Percentiles rank a stretch among this genome's conserved stretches.
These are phyloP conservation scores for Dichotomocladium elegans DNA, from an alignment of 371 early-diverging fungal genomes.

Conservation along the genomic window DNA sequence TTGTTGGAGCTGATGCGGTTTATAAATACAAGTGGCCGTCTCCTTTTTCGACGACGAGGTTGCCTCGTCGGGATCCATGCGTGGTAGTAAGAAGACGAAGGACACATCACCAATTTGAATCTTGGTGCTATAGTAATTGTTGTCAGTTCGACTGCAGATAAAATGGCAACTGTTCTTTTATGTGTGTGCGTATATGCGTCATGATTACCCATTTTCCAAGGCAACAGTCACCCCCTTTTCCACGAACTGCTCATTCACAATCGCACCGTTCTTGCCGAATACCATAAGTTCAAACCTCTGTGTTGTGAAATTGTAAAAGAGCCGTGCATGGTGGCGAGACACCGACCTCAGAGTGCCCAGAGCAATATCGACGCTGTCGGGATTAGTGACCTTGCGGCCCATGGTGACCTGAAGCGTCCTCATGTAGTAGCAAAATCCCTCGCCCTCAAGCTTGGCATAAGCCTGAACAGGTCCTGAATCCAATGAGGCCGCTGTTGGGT, in stretches of 20 bases:
- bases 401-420: slow-evolving; percentile 70
- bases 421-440: slow-evolving; percentile 78
- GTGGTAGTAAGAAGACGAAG: slow-evolving; percentile 71
- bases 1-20: slow-evolving; percentile 34
- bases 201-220: slow-evolving; percentile 60
- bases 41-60: slow-evolving; percentile 10
- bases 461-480: slow-evolving; percentile 69
- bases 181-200: too few species aligned
- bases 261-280: slow-evolving; percentile 87
- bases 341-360: slow-evolving; percentile 81
- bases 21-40: slow-evolving; percentile 22
- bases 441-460: slow-evolving; percentile 86
- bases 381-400: slow-evolving; percentile 63
- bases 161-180: neutral
- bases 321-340: slow-evolving; percentile 76
- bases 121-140: slow-evolving; percentile 45
- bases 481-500: slow-evolving; percentile 9
- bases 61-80: slow-evolving; percentile 37
- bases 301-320: slow-evolving; percentile 80
- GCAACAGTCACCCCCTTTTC: slow-evolving; percentile 68
- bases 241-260: slow-evolving; percentile 73
- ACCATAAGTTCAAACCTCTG: slow-evolving; percentile 79
- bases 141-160: neutral
- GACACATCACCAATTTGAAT: slow-evolving; percentile 79
- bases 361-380: slow-evolving; percentile 67